Percentiles rank a stretch among this genome's conserved stretches.
Evolutionary conservation across 1,284 basidiomycete species (phyloP).

Genomic region (Ganoderma sp.): DNA sequence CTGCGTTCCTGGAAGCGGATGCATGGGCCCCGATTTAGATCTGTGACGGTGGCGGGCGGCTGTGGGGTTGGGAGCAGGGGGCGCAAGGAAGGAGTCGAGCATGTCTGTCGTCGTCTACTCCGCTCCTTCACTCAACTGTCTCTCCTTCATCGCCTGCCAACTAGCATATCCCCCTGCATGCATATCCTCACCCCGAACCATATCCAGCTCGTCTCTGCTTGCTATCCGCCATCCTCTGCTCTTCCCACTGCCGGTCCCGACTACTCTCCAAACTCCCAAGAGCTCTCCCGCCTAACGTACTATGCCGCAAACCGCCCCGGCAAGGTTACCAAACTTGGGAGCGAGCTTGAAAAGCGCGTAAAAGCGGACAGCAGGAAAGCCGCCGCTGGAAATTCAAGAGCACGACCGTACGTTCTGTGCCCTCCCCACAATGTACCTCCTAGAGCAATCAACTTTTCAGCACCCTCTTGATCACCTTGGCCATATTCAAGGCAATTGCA

Average conservation of each 20-base stretch:
- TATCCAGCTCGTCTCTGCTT: conserved; percentile 85
- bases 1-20: neutral
- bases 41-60: conserved; percentile 12
- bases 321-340: conserved; percentile 86
- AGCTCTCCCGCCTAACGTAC: conserved; percentile 90
- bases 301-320: conserved; percentile 91
- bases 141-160: conserved; percentile 18
- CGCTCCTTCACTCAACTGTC: conserved; percentile 30
- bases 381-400: conserved; percentile 74
- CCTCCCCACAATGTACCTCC: conserved; percentile 1
- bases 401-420: conserved; percentile 64
- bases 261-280: conserved; percentile 87
- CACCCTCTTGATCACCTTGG: conserved; percentile 85
- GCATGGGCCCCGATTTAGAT: conserved; percentile 4
- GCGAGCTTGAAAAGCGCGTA: conserved; percentile 83
- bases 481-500: conserved; percentile 85
- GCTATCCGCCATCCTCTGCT: conserved; percentile 87
- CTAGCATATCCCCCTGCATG: conserved; percentile 37
- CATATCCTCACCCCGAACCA: conserved; percentile 82
- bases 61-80: too few species aligned
- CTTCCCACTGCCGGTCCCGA: conserved; percentile 79
- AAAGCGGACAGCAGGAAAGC: conserved; percentile 72
- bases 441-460: conserved; percentile 45
- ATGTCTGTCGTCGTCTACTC: conserved; percentile 17
- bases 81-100: conserved; percentile 2